phyloP scores from a whole-genome alignment of 2,329 filamentous ascomycete species.

The Coniochaeta sp. region DNA sequence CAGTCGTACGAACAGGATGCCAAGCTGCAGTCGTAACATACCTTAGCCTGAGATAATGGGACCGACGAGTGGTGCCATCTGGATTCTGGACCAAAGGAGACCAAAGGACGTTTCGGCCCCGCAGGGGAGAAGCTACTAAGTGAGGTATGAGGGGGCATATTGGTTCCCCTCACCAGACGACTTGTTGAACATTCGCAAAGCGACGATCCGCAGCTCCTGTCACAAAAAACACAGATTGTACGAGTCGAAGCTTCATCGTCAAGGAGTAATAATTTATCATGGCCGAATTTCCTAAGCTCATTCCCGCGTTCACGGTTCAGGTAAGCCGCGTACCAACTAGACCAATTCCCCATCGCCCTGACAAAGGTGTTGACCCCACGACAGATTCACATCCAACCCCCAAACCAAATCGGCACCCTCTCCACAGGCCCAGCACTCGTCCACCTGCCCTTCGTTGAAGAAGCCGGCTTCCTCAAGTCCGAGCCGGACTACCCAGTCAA shows the following conservation, averaged over 20 bases:
- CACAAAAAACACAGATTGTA: background rate
- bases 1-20: background rate
- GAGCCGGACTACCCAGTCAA: constrained; percentile 27
- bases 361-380: background rate
- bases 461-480: constrained; percentile 22
- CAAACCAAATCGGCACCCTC: constrained; percentile 19
- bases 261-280: constrained; percentile 14
- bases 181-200: background rate
- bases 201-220: background rate
- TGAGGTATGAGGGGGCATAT: too few relatives aligned
- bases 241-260: background rate
- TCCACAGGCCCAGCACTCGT: constrained; percentile 19
- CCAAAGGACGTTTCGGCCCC: background rate
- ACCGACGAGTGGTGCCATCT: background rate
- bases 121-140: background rate
- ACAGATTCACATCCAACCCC: constrained; percentile 19
- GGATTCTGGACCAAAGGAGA: too few relatives aligned
- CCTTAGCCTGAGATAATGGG: background rate
- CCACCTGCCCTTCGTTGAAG: constrained; percentile 18
- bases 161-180: background rate
- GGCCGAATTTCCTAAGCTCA: constrained; percentile 28
- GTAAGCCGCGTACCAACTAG: too few relatives aligned
- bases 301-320: constrained; percentile 30
- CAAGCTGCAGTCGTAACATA: background rate
- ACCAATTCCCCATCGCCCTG: too few relatives aligned